Conservation (phyloP, 1,284 basidiomycete genomes). For the Ganoderma multipileum region DNA sequence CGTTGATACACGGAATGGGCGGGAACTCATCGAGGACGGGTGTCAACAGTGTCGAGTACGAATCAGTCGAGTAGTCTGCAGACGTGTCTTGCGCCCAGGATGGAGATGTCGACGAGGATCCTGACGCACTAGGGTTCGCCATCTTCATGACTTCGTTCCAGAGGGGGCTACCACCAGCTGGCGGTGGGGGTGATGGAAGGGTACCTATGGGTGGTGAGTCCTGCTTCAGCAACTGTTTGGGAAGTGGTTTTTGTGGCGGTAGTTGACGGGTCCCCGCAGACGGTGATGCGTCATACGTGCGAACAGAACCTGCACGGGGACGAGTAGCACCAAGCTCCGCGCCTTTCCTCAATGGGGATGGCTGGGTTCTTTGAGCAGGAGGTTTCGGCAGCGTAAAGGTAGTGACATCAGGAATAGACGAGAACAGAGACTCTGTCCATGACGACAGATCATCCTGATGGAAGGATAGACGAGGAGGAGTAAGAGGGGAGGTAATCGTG, state of each 20-base stretch:
- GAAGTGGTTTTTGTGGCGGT: slow-evolving; percentile 38
- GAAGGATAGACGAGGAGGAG: slow-evolving; percentile 39
- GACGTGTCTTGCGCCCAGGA: slow-evolving; percentile 18
- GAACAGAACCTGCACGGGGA: slow-evolving; percentile 21
- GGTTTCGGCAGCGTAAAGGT: slow-evolving; percentile 25
- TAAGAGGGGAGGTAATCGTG: slow-evolving; percentile 21
- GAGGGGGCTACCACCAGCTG: slow-evolving; percentile 29
- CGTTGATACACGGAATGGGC: slow-evolving; percentile 24
- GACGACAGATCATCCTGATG: slow-evolving; percentile 40
- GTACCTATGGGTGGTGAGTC: slow-evolving; percentile 27
- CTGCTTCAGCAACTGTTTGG: slow-evolving; percentile 32
- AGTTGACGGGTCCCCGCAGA: slow-evolving; percentile 23
- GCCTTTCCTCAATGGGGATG: slow-evolving; percentile 2
- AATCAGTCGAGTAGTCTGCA: slow-evolving; percentile 26
- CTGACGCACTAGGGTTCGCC: slow-evolving; percentile 21
- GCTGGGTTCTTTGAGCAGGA: slow-evolving; percentile 11
- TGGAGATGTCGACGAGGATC: slow-evolving; percentile 3
- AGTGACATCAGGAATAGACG: slow-evolving; percentile 34
- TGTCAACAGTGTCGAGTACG: slow-evolving; percentile 24
- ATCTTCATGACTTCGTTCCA: slow-evolving; percentile 38
- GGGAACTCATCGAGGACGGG: slow-evolving; percentile 32
- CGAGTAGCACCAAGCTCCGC: slow-evolving; percentile 10
- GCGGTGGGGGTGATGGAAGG: slow-evolving; percentile 28
- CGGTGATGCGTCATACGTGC: slow-evolving; percentile 16
- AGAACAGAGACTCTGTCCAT: slow-evolving; percentile 41